These are phyloP conservation scores for Tetragonia tetragonoides DNA, from an alignment of 148 eudicot genomes.

Conservation along the genomic window DNA sequence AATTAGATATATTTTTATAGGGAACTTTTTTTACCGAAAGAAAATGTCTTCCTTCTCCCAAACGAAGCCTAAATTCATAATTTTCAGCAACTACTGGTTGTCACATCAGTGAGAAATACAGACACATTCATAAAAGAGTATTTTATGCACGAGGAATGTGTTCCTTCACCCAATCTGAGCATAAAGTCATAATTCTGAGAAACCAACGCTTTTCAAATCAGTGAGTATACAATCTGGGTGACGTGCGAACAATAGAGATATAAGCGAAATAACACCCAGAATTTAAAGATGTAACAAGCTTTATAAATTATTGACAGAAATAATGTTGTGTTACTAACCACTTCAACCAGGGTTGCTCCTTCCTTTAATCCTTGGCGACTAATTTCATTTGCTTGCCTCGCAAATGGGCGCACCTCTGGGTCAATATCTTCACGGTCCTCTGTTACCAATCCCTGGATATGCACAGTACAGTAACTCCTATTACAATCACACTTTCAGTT, in stretches of 20 bases:
- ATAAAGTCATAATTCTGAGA: neutral
- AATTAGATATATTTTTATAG: neutral
- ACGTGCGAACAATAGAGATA: neutral
- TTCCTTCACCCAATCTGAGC: neutral
- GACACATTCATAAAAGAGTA: neutral
- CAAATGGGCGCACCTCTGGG: constrained; percentile 86
- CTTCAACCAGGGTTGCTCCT: constrained; percentile 88
- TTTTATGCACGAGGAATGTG: neutral
- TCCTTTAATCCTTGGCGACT: constrained; percentile 85
- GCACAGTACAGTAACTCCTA: constrained; percentile 11
- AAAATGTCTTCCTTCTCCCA: neutral
- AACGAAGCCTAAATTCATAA: neutral
- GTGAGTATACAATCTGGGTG: neutral
- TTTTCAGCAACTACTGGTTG: neutral
- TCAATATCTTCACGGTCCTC: constrained; percentile 81
- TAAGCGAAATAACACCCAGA: neutral
- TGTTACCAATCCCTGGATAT: constrained; percentile 71
- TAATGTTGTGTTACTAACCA: constrained; percentile 53
- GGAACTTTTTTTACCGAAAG: neutral
- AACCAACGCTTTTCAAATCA: neutral
- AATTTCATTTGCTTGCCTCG: constrained; percentile 70
- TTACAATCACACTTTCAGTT: constrained; percentile 6
- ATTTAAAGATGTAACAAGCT: neutral
- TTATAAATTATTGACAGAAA: neutral
- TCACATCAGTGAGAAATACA: neutral